Evolutionary conservation across 2,329 filamentous ascomycete genomes (phyloP), one percentile per base, ranked within the genome.

Genomic region (Hypoxylon sp.): DNA sequence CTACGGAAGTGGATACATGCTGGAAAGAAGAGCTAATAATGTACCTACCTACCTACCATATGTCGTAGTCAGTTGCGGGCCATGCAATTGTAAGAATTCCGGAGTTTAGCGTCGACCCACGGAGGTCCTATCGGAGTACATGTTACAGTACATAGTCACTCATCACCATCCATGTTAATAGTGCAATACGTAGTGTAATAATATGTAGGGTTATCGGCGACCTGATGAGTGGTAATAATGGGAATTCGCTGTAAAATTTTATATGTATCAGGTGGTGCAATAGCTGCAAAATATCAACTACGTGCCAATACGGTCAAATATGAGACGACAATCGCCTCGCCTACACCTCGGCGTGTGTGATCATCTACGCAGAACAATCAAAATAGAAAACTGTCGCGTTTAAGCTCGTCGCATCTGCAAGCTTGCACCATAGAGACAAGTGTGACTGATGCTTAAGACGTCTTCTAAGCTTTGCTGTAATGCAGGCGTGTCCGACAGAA

Each of bases 381-480:
- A 56, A 57, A 41, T 34, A 46, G 25, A 53, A 28, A 45, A 51
- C 19, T 10, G 41, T 49, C 32, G 45, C 50, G 46, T 59, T 49
- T 50, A 43, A 52, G 55, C 46, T 41, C 21, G 58, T 60, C 38
- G 45, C 50, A 55, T 52, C 58, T 58, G 58, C 52, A 52, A 21
- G 52, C 57, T 56, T 59, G 56, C 49, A 46, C 55, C 61, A 65
- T 56, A 32, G 36, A 53, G 23, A 52, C 36, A 46, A 46, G 48
- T 65, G 60, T 64, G 62, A 68, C 60, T 68, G 51, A 64, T 63
- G 65, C 65, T 69, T 69, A 67, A 64, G 41, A 53, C 34, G 7
- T 17, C 57, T 59, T 51, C 25, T 64, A 70, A 69, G 68, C 45
- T 38, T 45, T 52, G 50, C 60, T 67, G 64, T 61, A 65, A 70